Evolutionary conservation across 1,284 basidiomycete genomes (phyloP).

Genomic region (Microbotryum silenes-acaulis): DNA sequence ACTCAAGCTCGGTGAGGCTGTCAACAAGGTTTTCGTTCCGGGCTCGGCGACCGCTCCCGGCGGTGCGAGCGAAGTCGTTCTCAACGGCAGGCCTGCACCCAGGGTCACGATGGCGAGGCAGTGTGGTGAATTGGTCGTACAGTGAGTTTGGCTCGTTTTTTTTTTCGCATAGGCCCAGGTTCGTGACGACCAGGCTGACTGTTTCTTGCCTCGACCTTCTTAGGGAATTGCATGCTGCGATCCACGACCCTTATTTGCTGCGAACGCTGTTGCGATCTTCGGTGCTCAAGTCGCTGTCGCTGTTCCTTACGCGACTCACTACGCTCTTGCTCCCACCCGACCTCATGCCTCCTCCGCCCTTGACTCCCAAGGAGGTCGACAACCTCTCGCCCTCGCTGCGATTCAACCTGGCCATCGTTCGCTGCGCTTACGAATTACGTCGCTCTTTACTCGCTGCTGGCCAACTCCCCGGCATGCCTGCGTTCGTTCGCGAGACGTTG

Average conservation of each 20-base stretch:
- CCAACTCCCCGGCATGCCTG: slow-evolving; percentile 17
- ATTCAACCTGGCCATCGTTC: slow-evolving; percentile 34
- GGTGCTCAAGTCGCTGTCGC: slow-evolving; percentile 34
- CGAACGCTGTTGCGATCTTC: slow-evolving; percentile 35
- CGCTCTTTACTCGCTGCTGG: slow-evolving; percentile 12
- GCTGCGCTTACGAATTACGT: slow-evolving; percentile 32
- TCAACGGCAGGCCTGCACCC: slow-evolving; percentile 20
- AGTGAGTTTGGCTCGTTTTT: slow-evolving; percentile 12
- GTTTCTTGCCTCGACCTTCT: not conserved
- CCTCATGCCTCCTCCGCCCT: slow-evolving; percentile 12
- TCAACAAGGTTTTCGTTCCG: slow-evolving; percentile 34
- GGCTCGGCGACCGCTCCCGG: slow-evolving; percentile 7
- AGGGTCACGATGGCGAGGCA: slow-evolving; percentile 23
- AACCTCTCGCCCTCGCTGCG: slow-evolving; percentile 24
- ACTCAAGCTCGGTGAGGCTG: slow-evolving; percentile 31
- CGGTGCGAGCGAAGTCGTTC: slow-evolving; percentile 9
- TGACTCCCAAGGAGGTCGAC: slow-evolving; percentile 27
- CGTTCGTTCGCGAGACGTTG: slow-evolving; percentile 33
- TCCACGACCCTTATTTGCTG: slow-evolving; percentile 35
- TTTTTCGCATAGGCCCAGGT: no score
- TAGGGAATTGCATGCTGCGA: slow-evolving; percentile 31
- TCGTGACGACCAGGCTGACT: not conserved
- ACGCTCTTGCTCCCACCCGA: slow-evolving; percentile 31
- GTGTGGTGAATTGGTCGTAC: slow-evolving; percentile 28
- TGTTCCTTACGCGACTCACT: slow-evolving; percentile 36